Percentiles rank a stretch among this genome's conserved stretches.
Conservation (phyloP, 1,284 basidiomycete genomes). For the Irpex rosettiformis region DNA sequence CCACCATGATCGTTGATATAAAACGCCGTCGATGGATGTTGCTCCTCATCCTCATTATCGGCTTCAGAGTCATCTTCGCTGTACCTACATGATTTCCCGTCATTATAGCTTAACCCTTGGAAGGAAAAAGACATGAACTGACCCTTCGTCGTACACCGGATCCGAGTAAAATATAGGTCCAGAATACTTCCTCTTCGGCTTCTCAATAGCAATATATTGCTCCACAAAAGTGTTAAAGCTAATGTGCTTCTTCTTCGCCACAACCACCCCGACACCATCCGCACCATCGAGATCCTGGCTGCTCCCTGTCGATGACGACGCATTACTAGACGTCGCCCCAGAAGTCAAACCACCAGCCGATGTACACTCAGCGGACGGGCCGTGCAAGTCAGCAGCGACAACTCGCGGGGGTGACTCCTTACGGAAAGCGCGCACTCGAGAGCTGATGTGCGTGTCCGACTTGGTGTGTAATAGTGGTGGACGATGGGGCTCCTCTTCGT, state of each 20-base stretch:
- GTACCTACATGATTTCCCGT: slow-evolving; percentile 39
- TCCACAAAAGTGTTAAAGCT: slow-evolving; percentile 98
- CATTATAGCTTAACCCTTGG: slow-evolving; percentile 13
- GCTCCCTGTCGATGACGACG: slow-evolving; percentile 29
- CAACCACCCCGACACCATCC: slow-evolving; percentile 20
- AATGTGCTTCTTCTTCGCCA: slow-evolving; percentile 76
- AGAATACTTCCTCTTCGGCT: slow-evolving; percentile 40
- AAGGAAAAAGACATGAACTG: slow-evolving; percentile 27
- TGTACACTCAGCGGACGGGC: slow-evolving; percentile 12
- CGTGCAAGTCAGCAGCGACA: slow-evolving; percentile 20
- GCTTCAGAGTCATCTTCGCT: slow-evolving; percentile 59
- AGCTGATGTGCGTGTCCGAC: slow-evolving; percentile 77
- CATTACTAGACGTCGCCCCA: slow-evolving; percentile 24
- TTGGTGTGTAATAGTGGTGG: slow-evolving; percentile 74
- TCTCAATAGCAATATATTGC: slow-evolving; percentile 94
- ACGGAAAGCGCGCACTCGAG: slow-evolving; percentile 51
- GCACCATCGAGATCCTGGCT: slow-evolving; percentile 39
- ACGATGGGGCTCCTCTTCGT: slow-evolving; percentile 33
- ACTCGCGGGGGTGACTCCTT: slow-evolving; percentile 69
- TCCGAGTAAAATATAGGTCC: slow-evolving; percentile 23
- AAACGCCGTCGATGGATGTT: slow-evolving; percentile 23
- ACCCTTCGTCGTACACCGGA: slow-evolving; percentile 61
- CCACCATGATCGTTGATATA: slow-evolving; percentile 33
- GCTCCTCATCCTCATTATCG: slow-evolving; percentile 32
- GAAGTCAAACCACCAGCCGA: slow-evolving; percentile 5